These are phyloP conservation scores for Bruguiera gymnorhiza DNA, from an alignment of 345 rosid species.

Conservation along the genomic window DNA sequence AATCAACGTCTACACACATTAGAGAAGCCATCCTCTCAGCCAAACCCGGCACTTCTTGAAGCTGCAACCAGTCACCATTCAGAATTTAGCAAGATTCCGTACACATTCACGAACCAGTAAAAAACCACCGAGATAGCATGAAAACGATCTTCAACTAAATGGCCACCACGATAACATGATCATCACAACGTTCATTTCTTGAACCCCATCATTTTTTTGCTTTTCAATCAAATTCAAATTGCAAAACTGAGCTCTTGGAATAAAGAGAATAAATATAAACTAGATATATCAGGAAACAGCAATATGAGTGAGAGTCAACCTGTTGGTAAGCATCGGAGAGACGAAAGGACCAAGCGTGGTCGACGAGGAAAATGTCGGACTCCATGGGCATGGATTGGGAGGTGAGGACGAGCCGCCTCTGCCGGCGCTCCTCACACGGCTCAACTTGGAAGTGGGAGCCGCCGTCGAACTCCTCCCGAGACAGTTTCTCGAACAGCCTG, in stretches of 20 bases:
- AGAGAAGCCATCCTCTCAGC: conserved; percentile 89
- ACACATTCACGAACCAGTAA: background rate
- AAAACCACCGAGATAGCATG: background rate
- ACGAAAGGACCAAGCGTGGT: conserved; percentile 97
- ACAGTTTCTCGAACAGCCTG: conserved; percentile 64
- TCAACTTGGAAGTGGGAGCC: conserved; percentile 75
- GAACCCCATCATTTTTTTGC: background rate
- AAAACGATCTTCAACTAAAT: background rate
- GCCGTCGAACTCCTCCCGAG: conserved; percentile 73
- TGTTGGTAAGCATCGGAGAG: conserved; percentile 74
- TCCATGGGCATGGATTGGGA: conserved; percentile 51
- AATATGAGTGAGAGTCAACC: conserved; percentile 24
- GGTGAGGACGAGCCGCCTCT: conserved; percentile 63
- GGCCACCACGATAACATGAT: background rate
- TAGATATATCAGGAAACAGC: background rate
- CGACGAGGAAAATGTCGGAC: conserved; percentile 76
- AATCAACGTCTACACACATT: conserved; percentile 71
- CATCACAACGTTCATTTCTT: background rate
- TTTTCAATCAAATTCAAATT: background rate
- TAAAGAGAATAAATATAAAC: no score
- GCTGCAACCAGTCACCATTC: conserved; percentile 43
- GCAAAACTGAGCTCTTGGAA: background rate
- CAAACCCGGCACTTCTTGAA: conserved; percentile 78
- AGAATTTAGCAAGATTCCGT: background rate
- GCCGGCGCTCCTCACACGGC: conserved; percentile 59